Base-by-base conservation (phyloP, 805 yeast species). In the Zygotorulaspora sp. region DNA sequence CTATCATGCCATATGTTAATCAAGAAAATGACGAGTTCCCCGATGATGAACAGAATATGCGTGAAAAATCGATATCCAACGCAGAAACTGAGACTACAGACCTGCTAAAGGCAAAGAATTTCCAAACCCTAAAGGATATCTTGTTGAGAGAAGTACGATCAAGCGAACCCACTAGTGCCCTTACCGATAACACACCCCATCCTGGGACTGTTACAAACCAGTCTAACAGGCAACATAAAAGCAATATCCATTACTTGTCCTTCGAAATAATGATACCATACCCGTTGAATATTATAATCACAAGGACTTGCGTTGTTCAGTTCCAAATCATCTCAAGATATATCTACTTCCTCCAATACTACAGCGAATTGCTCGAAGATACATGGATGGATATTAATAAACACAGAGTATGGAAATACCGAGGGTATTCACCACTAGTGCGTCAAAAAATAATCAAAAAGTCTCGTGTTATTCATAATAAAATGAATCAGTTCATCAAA, bases 291-390 rank as follows among this genome's bases (percentile, higher is more conserved):
- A 67, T 90, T 17, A 68, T 92, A 1, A 64, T 87, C 1, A 77
- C 83, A 12, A 74, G 79, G 38, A 81, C 87, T 11, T 77, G 80
- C 17, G 66, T 86, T 12, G 71, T 78, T 33, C 86, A 92, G 45
- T 87, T 82, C 54, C 96, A 90, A 57, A 66, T 86, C 23, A 64
- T 88, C 32, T 86, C 84, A 50, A 74, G 96, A 45, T 79, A 84
- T 46, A 65, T 83, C 25, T 59, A 80, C 27, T 70, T 78, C 21
- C 54, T 86, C n/a, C 78, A 78, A 44, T 77, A 75, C 51, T 68
- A 83, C 5, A 78, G 77, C 48, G 72, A 72, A 45, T 62, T 72
- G 11, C 66, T 83, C 40, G 82, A 77, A 40, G 70, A 69, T 12
- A 75, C 85, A 1, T 86, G 96, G 95, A 62, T 70, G 26, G 88